Conservation (phyloP, 2,329 filamentous ascomycete species). For the Epichloe glyceriae region DNA sequence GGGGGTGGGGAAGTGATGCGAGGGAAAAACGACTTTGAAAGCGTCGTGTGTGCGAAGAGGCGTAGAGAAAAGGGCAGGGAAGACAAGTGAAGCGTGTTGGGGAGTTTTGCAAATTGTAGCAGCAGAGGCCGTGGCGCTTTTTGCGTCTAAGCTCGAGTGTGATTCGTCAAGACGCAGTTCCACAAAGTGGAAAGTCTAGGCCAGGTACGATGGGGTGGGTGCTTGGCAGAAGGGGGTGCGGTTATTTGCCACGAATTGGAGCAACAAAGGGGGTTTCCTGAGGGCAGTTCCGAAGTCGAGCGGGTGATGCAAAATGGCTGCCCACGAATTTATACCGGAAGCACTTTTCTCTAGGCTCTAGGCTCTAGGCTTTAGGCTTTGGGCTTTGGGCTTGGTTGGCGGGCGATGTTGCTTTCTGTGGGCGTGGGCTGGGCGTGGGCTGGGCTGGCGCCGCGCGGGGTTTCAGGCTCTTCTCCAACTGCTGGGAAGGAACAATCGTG, state of each 20-base stretch:
- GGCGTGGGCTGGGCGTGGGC: not conserved
- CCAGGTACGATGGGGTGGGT: slow-evolving; percentile 1
- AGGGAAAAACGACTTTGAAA: not conserved
- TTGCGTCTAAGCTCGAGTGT: not conserved
- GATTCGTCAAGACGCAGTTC: slow-evolving; percentile 2
- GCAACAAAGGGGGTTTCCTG: too few relatives aligned
- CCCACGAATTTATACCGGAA: slow-evolving; percentile 25
- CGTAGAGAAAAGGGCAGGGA: not conserved
- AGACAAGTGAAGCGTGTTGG: not conserved
- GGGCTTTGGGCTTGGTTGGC: slow-evolving; percentile 11
- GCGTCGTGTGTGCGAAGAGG: not conserved
- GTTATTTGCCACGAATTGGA: too few relatives aligned
- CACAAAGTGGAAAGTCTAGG: slow-evolving; percentile 2
- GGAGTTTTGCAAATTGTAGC: not conserved
- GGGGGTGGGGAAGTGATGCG: slow-evolving; percentile 6
- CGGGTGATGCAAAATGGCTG: slow-evolving; percentile 9
- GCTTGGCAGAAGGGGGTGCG: not conserved
- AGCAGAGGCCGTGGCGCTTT: slow-evolving; percentile 4
- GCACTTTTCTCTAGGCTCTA: slow-evolving; percentile 14
- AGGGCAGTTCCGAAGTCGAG: slow-evolving; percentile 2
- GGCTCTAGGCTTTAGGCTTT: too few relatives aligned
- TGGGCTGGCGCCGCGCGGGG: not conserved
- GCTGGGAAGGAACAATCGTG: not conserved
- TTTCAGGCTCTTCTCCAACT: not conserved
- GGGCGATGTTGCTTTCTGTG: not conserved